phyloP scores from a whole-genome alignment of 345 rosid genomes.

The Eucalyptus microcorys region DNA sequence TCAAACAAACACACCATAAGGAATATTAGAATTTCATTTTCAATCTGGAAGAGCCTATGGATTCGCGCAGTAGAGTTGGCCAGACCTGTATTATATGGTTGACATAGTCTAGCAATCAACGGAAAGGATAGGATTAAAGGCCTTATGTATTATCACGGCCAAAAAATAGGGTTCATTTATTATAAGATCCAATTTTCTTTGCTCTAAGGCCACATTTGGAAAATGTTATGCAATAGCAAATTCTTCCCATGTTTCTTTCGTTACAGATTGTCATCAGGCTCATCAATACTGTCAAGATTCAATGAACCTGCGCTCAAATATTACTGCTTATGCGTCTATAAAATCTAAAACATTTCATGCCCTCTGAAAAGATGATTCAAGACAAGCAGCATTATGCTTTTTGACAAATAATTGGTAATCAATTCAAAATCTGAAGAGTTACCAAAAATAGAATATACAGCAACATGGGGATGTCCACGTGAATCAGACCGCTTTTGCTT shows the following conservation, averaged over 20 bases:
- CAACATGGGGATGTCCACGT: not conserved
- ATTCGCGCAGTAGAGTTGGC: not conserved
- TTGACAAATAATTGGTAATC: not conserved
- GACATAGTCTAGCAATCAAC: not conserved
- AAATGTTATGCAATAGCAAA: not conserved
- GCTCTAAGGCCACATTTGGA: not conserved
- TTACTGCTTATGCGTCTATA: not conserved
- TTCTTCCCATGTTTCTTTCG: not conserved
- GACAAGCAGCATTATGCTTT: not conserved
- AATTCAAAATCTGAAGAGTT: not conserved
- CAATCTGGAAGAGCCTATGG: not conserved
- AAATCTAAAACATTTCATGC: not conserved
- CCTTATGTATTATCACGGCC: not conserved
- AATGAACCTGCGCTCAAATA: not conserved
- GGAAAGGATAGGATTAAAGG: not conserved
- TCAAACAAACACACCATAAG: not conserved
- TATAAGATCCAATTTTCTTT: not conserved
- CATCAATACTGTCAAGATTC: not conserved
- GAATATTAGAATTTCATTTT: not conserved
- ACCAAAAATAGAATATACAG: not conserved
- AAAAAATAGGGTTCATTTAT: not conserved
- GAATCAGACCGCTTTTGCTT: not conserved
- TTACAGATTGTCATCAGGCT: not conserved
- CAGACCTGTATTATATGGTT: not conserved
- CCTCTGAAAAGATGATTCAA: not conserved